phyloP scores from a whole-genome alignment of 1,284 basidiomycete genomes.

The Fomes fomentarius region DNA sequence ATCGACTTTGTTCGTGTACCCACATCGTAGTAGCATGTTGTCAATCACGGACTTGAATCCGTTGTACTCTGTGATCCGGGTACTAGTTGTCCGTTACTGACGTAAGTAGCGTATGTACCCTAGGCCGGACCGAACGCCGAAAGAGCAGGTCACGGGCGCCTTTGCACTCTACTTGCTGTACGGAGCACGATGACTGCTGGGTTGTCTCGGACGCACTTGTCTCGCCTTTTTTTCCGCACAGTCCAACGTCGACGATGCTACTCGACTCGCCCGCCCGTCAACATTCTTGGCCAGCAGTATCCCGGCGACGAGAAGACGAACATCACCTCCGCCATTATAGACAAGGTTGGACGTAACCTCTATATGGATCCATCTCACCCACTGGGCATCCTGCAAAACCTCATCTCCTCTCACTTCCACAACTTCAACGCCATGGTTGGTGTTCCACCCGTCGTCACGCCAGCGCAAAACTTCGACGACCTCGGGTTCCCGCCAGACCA shows the following conservation, averaged over 20 bases:
- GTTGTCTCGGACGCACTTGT: constrained; percentile 10
- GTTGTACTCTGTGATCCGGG: constrained; percentile 6
- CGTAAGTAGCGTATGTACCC: no score
- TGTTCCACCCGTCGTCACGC: constrained; percentile 87
- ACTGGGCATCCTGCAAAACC: constrained; percentile 79
- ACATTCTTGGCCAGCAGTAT: constrained; percentile 62
- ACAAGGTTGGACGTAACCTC: constrained; percentile 73
- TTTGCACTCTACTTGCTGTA: not conserved
- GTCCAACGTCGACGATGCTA: constrained; percentile 18
- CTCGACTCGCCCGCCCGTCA: constrained; percentile 18
- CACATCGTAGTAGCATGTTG: not conserved
- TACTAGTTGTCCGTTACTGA: no score
- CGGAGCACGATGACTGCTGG: constrained; percentile 13
- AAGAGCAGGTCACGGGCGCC: not conserved
- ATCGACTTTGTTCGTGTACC: not conserved
- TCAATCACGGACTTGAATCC: not conserved
- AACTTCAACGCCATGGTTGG: constrained; percentile 71
- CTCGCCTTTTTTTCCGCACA: constrained; percentile 11
- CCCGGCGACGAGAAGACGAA: constrained; percentile 83
- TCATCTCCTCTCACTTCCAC: constrained; percentile 86
- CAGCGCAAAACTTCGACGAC: constrained; percentile 95
- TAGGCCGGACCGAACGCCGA: constrained; percentile 4
- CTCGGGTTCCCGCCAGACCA: constrained; percentile 94
- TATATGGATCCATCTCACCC: constrained; percentile 85
- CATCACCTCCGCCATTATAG: constrained; percentile 82